A percentile compares a stretch with the other conserved stretches of the same genome.
Conservation (phyloP, 305 asterid species). For the Ajuga reptans region DNA sequence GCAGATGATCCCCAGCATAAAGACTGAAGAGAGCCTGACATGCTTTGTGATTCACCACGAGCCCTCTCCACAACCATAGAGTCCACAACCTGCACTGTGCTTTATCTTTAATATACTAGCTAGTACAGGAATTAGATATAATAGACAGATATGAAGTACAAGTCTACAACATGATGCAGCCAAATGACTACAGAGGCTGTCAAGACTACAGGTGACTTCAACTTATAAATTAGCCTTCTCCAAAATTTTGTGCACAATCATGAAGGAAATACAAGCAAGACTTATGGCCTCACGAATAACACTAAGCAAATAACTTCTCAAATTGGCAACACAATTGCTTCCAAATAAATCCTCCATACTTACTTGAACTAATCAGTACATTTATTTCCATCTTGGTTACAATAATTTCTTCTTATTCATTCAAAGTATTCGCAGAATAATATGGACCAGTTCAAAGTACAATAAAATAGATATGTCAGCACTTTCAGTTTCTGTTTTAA, state of each 20-base stretch:
- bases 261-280: background rate
- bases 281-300: background rate
- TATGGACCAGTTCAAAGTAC: background rate
- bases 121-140: background rate
- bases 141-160: conserved; percentile 6
- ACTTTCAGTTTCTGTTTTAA: background rate
- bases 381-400: no score
- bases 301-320: background rate
- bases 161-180: conserved; percentile 1
- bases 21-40: conserved; percentile 95
- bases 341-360: background rate
- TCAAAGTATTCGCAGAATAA: no score
- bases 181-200: no score
- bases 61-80: conserved; percentile 99
- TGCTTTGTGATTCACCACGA: conserved; percentile 96
- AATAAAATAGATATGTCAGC: background rate
- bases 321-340: background rate
- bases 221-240: background rate
- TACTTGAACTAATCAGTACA: background rate
- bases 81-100: conserved; percentile 72
- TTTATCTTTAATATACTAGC: conserved; percentile 28
- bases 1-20: conserved; percentile 99
- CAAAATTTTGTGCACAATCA: background rate
- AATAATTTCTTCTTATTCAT: no score
- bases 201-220: background rate